Conservation (phyloP, 768 basidiomycete species). For the Mycena capillaripes region DNA sequence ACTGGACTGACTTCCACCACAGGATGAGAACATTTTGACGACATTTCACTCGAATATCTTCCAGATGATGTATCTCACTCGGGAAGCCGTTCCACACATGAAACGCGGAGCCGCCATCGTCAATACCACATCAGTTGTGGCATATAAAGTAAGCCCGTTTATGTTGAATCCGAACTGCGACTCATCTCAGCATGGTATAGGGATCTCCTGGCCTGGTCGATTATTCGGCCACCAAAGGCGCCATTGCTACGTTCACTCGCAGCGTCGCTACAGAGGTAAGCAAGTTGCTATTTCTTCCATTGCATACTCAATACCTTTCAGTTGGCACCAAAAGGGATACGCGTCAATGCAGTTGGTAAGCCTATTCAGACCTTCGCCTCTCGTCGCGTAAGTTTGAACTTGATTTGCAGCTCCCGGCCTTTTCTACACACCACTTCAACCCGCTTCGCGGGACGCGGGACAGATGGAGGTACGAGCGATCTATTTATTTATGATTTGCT, state of each 20-base stretch:
- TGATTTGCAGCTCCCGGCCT: conserved; percentile 57
- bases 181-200: conserved; percentile 59
- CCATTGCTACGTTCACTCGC: conserved; percentile 70
- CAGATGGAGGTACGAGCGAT: conserved; percentile 60
- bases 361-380: not conserved
- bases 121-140: conserved; percentile 73
- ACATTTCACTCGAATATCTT: conserved; percentile 72
- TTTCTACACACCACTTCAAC: conserved; percentile 71
- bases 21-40: conserved; percentile 64
- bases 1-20: conserved; percentile 48
- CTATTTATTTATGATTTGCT: not conserved
- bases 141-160: conserved; percentile 53
- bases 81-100: conserved; percentile 70
- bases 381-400: not conserved
- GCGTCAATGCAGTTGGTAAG: not conserved
- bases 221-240: conserved; percentile 73
- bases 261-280: conserved; percentile 60
- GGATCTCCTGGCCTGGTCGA: conserved; percentile 49
- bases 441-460: conserved; percentile 65
- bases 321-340: not conserved
- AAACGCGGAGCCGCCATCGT: conserved; percentile 71
- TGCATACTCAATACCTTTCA: not conserved
- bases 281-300: too few relatives aligned
- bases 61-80: conserved; percentile 70
- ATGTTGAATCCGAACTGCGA: not conserved